phyloP scores from a whole-genome alignment of 2,329 filamentous ascomycete species.

The Talaromyces sp. region DNA sequence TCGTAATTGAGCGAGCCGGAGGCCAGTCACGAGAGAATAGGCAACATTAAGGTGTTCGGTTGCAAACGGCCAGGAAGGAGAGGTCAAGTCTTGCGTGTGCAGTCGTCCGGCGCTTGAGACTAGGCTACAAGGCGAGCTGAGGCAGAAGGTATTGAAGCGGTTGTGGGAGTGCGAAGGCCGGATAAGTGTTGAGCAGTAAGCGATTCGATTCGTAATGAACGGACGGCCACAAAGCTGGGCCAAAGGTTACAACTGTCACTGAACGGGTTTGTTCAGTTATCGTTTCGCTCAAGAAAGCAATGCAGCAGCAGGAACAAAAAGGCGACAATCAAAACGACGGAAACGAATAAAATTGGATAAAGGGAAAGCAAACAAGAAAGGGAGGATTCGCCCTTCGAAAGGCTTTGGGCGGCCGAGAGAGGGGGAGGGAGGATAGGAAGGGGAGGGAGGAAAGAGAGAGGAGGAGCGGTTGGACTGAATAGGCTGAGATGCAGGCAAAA shows the following conservation, averaged over 20 bases:
- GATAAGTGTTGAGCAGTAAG: background rate
- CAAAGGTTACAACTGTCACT: constrained; percentile 17
- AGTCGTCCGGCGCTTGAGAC: background rate
- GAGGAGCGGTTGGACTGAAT: background rate
- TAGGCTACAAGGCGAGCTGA: background rate
- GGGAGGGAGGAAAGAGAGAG: constrained; percentile 18
- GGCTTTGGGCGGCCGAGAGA: constrained; percentile 6
- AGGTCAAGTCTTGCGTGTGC: background rate
- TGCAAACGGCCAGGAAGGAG: background rate
- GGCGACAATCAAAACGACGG: constrained; percentile 17
- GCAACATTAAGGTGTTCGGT: constrained; percentile 7
- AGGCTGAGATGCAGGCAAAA: background rate
- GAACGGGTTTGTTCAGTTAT: background rate
- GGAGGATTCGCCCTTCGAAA: constrained; percentile 14
- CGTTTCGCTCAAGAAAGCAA: constrained; percentile 16
- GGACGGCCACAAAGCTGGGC: constrained; percentile 37
- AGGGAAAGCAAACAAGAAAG: constrained; percentile 17
- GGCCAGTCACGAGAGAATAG: constrained; percentile 14
- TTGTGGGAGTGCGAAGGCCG: background rate
- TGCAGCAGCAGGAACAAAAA: constrained; percentile 12
- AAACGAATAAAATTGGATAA: constrained; percentile 17
- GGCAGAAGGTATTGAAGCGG: background rate
- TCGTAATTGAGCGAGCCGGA: constrained; percentile 18
- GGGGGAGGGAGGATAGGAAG: constrained; percentile 20
- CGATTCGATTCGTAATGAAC: constrained; percentile 30